Evolutionary conservation across 2,329 filamentous ascomycete genomes (phyloP).

Genomic region (Calonectria hawksworthii): DNA sequence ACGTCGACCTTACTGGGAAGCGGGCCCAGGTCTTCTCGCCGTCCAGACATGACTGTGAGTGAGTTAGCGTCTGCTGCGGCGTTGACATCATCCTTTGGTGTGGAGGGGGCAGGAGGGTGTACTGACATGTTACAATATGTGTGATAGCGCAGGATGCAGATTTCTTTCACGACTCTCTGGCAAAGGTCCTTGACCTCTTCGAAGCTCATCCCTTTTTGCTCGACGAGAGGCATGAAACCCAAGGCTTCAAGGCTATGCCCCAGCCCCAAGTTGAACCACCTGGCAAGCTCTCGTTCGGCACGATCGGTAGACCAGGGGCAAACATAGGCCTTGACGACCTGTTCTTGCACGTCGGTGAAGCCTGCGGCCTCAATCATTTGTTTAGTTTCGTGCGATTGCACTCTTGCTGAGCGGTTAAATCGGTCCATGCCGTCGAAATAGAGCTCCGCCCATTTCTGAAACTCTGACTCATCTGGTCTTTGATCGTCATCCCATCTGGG

Average conservation of each 20-base stretch:
- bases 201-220: conserved; percentile 58
- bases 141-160: conserved; percentile 76
- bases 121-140: conserved; percentile 85
- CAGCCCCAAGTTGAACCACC: conserved; percentile 88
- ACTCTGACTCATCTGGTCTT: conserved; percentile 67
- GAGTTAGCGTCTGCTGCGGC: not conserved
- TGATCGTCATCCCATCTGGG: conserved; percentile 80
- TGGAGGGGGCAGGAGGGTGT: not conserved
- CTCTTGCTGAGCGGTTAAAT: conserved; percentile 75
- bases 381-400: conserved; percentile 64
- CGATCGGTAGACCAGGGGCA: conserved; percentile 79
- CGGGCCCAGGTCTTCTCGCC: conserved; percentile 40
- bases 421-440: conserved; percentile 77
- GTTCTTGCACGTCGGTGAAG: conserved; percentile 84
- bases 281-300: conserved; percentile 76
- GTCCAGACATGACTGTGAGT: conserved; percentile 45
- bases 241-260: conserved; percentile 80
- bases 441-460: conserved; percentile 78
- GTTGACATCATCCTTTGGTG: not conserved
- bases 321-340: conserved; percentile 77
- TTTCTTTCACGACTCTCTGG: conserved; percentile 74
- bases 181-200: conserved; percentile 75
- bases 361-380: conserved; percentile 76
- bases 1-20: conserved; percentile 34
- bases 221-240: conserved; percentile 79